Evolutionary conservation across 805 yeast genomes (phyloP).

Genomic region (Candida cerambycidarum): DNA sequence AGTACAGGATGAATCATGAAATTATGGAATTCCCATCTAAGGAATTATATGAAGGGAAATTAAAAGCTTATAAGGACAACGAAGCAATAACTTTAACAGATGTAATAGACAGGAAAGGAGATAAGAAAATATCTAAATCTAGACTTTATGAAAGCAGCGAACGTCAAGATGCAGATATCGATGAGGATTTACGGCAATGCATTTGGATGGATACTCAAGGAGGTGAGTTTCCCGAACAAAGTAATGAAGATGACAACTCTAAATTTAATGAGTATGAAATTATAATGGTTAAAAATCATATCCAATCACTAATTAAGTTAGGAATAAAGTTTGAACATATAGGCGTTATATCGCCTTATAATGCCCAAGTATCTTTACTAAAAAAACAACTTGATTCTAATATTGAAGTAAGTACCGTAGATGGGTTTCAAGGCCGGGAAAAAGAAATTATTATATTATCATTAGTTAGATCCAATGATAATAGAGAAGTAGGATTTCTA

Average conservation of each 20-base stretch:
- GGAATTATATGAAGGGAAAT: constrained; percentile 59
- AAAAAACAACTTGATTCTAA: constrained; percentile 42
- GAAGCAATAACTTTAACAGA: constrained; percentile 53
- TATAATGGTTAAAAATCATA: constrained; percentile 56
- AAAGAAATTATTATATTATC: constrained; percentile 82
- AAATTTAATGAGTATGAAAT: constrained; percentile 80
- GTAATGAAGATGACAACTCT: constrained; percentile 42
- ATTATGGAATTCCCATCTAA: constrained; percentile 80
- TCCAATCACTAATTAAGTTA: constrained; percentile 45
- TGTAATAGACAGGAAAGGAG: constrained; percentile 34
- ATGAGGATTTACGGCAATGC: constrained; percentile 53
- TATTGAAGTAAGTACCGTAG: constrained; percentile 85
- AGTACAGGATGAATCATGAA: constrained; percentile 80
- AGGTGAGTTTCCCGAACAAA: constrained; percentile 69
- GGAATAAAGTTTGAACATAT: constrained; percentile 60
- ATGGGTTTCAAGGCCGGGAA: constrained; percentile 96
- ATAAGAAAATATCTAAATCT: constrained; percentile 40
- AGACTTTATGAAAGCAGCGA: background rate
- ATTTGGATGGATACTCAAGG: constrained; percentile 95
- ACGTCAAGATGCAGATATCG: constrained; percentile 44
- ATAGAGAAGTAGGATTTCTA: constrained; percentile 75
- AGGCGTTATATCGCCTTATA: constrained; percentile 89
- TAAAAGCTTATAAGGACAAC: constrained; percentile 64
- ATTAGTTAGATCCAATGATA: constrained; percentile 77
- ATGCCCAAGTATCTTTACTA: constrained; percentile 74